Conservation (phyloP, 2,329 filamentous ascomycete species). For the Bipolaris bicolor region DNA sequence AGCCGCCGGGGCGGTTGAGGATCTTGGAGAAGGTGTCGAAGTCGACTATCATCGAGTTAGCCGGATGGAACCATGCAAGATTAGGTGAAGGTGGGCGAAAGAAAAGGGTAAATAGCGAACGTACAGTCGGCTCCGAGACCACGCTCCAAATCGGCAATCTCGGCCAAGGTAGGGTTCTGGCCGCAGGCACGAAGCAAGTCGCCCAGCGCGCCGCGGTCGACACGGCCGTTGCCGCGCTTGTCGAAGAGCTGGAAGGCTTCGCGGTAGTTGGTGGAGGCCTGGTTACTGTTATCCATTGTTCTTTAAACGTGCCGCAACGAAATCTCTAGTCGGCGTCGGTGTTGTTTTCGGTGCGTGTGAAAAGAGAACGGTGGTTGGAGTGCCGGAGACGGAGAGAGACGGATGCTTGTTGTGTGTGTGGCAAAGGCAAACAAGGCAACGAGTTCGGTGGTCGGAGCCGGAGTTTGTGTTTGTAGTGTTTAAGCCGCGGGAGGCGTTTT, state of each 20-base stretch:
- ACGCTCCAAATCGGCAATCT: slow-evolving; percentile 93
- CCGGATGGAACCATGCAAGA: neutral
- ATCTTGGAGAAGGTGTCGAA: slow-evolving; percentile 97
- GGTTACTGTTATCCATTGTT: slow-evolving; percentile 48
- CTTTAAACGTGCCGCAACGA: slow-evolving; percentile 7
- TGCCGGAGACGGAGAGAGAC: too few species aligned
- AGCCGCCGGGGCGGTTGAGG: slow-evolving; percentile 95
- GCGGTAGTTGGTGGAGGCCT: slow-evolving; percentile 97
- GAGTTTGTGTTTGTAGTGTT: too few species aligned
- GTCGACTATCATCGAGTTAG: slow-evolving; percentile 69
- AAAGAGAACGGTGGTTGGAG: too few species aligned
- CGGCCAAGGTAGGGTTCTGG: slow-evolving; percentile 93
- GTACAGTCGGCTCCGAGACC: slow-evolving; percentile 87
- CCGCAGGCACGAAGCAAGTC: slow-evolving; percentile 95
- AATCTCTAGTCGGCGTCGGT: neutral
- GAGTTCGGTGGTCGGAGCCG: neutral
- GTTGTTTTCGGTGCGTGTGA: too few species aligned
- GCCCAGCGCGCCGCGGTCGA: slow-evolving; percentile 82
- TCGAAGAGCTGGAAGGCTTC: slow-evolving; percentile 99
- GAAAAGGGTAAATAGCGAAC: slow-evolving; percentile 49
- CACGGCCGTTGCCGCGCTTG: slow-evolving; percentile 96
- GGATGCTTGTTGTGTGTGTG: neutral
- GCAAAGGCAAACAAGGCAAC: too few species aligned
- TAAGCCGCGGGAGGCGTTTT: neutral
- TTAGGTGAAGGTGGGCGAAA: too few species aligned